phyloP scores from a whole-genome alignment of 805 yeast genomes.

The Ogataea wickerhamii region DNA sequence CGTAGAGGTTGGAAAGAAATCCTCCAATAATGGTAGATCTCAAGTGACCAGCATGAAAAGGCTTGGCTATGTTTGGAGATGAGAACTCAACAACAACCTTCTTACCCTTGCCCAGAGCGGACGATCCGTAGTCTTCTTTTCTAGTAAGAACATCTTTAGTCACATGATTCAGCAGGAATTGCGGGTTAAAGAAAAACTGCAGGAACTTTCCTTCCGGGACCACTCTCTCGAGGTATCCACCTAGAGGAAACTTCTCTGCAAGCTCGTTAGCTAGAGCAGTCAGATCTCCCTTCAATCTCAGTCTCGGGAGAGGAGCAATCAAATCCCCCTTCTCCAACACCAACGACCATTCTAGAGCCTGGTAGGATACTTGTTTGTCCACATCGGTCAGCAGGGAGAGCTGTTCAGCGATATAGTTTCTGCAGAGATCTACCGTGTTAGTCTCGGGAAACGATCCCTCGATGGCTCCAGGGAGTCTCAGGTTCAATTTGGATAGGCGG shows the following conservation, averaged over 20 bases:
- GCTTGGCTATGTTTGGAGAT: conserved; percentile 98
- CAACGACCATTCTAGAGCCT: conserved; percentile 84
- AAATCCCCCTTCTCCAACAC: conserved; percentile 90
- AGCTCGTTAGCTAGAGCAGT: conserved; percentile 71
- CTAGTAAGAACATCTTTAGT: conserved; percentile 64
- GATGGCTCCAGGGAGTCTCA: conserved; percentile 38
- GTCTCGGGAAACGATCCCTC: conserved; percentile 69
- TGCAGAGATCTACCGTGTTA: conserved; percentile 82
- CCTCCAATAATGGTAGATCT: conserved; percentile 98
- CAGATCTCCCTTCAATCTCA: conserved; percentile 81
- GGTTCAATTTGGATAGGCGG: conserved; percentile 24
- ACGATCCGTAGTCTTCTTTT: conserved; percentile 63
- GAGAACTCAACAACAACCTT: conserved; percentile 83
- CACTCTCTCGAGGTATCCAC: conserved; percentile 64
- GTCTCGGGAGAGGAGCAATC: conserved; percentile 86
- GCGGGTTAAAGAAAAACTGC: conserved; percentile 79
- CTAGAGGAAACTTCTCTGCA: conserved; percentile 73
- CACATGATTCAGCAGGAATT: conserved; percentile 62
- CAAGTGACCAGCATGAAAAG: conserved; percentile 99
- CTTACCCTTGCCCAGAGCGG: conserved; percentile 70
- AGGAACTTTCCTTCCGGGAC: conserved; percentile 85
- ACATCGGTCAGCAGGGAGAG: conserved; percentile 72
- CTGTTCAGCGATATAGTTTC: conserved; percentile 84
- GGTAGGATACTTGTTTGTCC: conserved; percentile 62
- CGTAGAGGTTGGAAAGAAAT: conserved; percentile 84